Percentiles rank a stretch among this genome's conserved stretches.
Conservation (phyloP, 192 early-diverging fungal genomes). For the Mortierella alpina region DNA sequence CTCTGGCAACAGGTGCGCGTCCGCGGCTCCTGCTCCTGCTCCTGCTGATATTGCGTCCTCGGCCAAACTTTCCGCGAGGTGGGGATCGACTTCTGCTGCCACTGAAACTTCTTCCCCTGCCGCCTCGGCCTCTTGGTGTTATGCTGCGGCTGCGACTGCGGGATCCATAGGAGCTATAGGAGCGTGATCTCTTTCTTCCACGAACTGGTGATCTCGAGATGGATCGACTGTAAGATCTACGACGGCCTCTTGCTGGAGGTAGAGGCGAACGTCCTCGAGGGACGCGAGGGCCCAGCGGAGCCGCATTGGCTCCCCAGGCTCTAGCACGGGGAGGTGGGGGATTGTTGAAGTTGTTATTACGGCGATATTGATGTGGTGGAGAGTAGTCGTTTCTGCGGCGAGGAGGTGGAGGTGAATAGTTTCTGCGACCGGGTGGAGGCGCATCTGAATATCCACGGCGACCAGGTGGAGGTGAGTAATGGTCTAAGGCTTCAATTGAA, state of each 20-base stretch:
- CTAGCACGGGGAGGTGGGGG: conserved; percentile 22
- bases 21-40: conserved; percentile 26
- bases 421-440: conserved; percentile 30
- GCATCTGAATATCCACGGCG: conserved; percentile 24
- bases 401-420: conserved; percentile 31
- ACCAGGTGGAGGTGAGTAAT: conserved; percentile 25
- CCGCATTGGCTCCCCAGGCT: conserved; percentile 33
- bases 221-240: conserved; percentile 32
- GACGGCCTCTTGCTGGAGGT: conserved; percentile 15
- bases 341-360: conserved; percentile 1
- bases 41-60: conserved; percentile 22
- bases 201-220: conserved; percentile 45
- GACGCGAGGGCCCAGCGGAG: conserved; percentile 28
- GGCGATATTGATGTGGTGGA: conserved; percentile 24
- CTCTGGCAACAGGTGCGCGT: not conserved
- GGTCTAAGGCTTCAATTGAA: conserved; percentile 15
- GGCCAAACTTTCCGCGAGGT: conserved; percentile 8
- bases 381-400: conserved; percentile 32
- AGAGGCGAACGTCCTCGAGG: conserved; percentile 38
- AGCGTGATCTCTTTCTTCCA: conserved; percentile 48
- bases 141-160: conserved; percentile 38
- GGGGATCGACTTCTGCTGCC: conserved; percentile 34
- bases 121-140: conserved; percentile 12
- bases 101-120: conserved; percentile 27
- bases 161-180: conserved; percentile 44